A percentile compares a stretch with the other conserved stretches of the same genome.
phyloP scores from a whole-genome alignment of 352 stramenopile genomes.

The Phytophthora cactorum region DNA sequence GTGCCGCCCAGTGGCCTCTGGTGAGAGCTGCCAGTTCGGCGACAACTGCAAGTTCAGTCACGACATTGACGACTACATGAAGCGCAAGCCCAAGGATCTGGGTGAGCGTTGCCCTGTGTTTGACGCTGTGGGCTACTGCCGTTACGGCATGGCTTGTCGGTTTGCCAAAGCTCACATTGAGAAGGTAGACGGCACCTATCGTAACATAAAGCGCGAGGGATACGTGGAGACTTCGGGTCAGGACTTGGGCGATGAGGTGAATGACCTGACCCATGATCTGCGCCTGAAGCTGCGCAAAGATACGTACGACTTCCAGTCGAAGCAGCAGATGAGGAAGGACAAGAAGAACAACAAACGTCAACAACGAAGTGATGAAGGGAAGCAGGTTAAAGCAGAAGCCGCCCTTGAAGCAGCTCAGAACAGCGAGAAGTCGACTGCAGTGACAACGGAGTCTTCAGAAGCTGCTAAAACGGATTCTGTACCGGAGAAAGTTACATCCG shows the following conservation, averaged over 20 bases:
- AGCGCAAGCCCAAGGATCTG: conserved; percentile 85
- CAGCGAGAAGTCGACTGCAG: not conserved
- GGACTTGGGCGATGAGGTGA: conserved; percentile 66
- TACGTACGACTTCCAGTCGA: conserved; percentile 90
- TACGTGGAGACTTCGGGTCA: conserved; percentile 30
- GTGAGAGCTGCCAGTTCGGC: conserved; percentile 68
- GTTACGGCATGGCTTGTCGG: conserved; percentile 92
- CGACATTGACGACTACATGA: conserved; percentile 85
- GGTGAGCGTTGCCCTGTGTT: conserved; percentile 83
- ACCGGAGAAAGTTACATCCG: conserved; percentile 5
- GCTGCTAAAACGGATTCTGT: not conserved
- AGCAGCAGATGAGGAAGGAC: conserved; percentile 70
- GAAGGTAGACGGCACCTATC: conserved; percentile 49
- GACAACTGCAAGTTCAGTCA: conserved; percentile 90
- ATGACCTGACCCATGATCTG: conserved; percentile 89
- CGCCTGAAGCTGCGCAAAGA: conserved; percentile 92
- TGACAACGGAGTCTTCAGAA: not conserved
- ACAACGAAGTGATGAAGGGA: conserved; percentile 34
- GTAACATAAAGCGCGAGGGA: conserved; percentile 51
- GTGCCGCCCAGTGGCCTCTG: conserved; percentile 70
- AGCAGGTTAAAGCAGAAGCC: conserved; percentile 12
- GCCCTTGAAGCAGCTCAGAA: not conserved
- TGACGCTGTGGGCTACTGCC: conserved; percentile 86
- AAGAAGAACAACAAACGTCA: conserved; percentile 58
- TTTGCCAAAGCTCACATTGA: conserved; percentile 90